Base-by-base conservation (phyloP, 768 basidiomycete species). In the Candolleomyces eurysporus region DNA sequence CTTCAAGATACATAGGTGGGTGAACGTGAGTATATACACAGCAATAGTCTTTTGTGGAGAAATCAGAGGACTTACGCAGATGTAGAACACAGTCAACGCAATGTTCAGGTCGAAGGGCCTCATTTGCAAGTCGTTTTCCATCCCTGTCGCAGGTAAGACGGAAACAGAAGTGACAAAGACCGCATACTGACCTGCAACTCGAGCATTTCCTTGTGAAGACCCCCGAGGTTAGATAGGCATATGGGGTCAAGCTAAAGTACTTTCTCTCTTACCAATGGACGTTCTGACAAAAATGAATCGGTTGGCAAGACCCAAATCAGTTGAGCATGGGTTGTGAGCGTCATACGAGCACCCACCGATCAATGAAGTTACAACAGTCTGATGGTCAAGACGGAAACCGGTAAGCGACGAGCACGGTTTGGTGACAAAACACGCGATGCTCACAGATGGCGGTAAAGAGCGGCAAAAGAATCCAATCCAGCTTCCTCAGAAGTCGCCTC, bases 111-210 rank as follows among this genome's bases (percentile, higher is more conserved):
- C 77, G 42, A 72, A 72, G 0, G 76, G 76, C 16, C 66, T 63
- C 74, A 79, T 74, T 5, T 73, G 72, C 1, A 80, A 69, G 55
- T 80, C 77, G 49, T 71, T 72, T 60, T 78, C 76, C n/a, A 79
- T 56, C 5, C 73, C 72, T 74, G 57, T n/a, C 62, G 66, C 64
- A 46, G 5, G 3, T 26, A 7, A 21, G 17, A 21, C 3, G 36
- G 36, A 19, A 19, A 45, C 17, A 40, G 13, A 55, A 39, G 32
- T 22, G 11, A 14, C 1, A 26, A 30, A 22, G 40, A 11, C 16
- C 13, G 36, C 16, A 4, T 39, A 65, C 57, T 48, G 30, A 64
- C 64, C 67, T 56, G 65, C 67, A 49, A 71, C 67, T 32, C 66
- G 64, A 36, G 68, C 70, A 64, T 62, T 62, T 53, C 61, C 61